phyloP scores from a whole-genome alignment of 2,329 filamentous ascomycete genomes.

The Exophiala oligosperma region DNA sequence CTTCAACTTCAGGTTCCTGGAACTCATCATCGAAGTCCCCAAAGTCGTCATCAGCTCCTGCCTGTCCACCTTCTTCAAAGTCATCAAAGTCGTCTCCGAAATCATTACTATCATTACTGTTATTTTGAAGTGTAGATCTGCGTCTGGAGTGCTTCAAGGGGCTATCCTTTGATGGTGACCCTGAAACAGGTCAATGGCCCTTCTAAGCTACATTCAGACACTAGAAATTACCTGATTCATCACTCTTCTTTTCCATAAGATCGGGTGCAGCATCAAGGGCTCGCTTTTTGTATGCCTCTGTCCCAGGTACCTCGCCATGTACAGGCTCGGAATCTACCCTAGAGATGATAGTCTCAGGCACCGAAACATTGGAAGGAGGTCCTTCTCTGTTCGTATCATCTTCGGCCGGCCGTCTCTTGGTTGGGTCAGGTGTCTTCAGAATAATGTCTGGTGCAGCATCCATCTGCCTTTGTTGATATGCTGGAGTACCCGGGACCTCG shows the following conservation, averaged over 20 bases:
- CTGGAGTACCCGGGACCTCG: conserved; percentile 61
- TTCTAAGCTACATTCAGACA: conserved; percentile 41
- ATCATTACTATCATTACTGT: conserved; percentile 59
- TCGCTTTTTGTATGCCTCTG: conserved; percentile 41
- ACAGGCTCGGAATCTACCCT: conserved; percentile 42
- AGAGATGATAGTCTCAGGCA: conserved; percentile 48
- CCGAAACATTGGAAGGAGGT: conserved; percentile 15
- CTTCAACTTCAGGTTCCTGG: conserved; percentile 46
- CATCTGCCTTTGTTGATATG: conserved; percentile 56
- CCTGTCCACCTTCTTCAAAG: conserved; percentile 53
- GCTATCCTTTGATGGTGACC: conserved; percentile 56
- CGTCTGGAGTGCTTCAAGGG: conserved; percentile 36
- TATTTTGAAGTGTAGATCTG: conserved; percentile 29
- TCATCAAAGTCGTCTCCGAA: conserved; percentile 61
- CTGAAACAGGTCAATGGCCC: conserved; percentile 63
- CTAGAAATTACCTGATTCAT: conserved; percentile 57
- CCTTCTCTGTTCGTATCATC: conserved; percentile 3
- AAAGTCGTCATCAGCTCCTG: conserved; percentile 55
- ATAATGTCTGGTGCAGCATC: conserved; percentile 62
- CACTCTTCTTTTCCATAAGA: conserved; percentile 42
- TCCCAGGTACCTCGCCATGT: conserved; percentile 36
- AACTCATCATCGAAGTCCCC: conserved; percentile 70
- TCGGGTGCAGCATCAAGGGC: conserved; percentile 47
- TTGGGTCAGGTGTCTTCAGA: conserved; percentile 41
- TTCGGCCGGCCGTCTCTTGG: conserved; percentile 8